A percentile compares a stretch with the other conserved stretches of the same genome.
These are phyloP conservation scores for Lactarius hatsudake DNA, from an alignment of 768 basidiomycete genomes.

Conservation along the genomic window DNA sequence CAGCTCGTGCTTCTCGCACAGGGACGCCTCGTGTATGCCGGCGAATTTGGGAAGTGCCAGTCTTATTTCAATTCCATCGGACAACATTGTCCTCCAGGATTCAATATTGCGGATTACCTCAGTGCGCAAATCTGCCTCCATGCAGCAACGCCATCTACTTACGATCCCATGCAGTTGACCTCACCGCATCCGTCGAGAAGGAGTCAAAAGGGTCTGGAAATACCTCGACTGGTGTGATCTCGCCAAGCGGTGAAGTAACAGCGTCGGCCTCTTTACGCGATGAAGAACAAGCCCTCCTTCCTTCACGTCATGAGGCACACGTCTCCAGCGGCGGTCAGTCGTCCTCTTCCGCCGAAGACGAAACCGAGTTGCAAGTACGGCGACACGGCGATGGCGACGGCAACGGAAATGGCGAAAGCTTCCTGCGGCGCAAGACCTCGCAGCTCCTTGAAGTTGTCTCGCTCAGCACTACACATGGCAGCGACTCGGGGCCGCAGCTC, in stretches of 20 bases:
- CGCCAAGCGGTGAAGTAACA: conserved; percentile 36
- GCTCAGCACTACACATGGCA: conserved; percentile 33
- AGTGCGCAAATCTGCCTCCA: conserved; percentile 49
- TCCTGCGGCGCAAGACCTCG: conserved; percentile 69
- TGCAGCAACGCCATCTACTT: not conserved
- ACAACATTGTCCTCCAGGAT: conserved; percentile 84
- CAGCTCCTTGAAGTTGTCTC: conserved; percentile 62
- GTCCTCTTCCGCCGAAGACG: conserved; percentile 40
- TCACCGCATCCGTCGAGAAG: conserved; percentile 44
- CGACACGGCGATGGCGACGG: conserved; percentile 44
- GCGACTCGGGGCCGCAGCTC: conserved; percentile 36
- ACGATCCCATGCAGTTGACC: conserved; percentile 39
- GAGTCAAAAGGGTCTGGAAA: conserved; percentile 37
- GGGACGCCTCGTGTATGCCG: conserved; percentile 84
- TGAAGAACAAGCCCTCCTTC: conserved; percentile 62
- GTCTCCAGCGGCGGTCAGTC: conserved; percentile 29
- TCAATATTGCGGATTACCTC: conserved; percentile 95
- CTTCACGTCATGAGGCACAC: not conserved
- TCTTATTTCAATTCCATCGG: conserved; percentile 79
- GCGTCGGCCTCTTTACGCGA: conserved; percentile 47
- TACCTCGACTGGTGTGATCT: conserved; percentile 31
- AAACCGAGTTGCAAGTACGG: conserved; percentile 52
- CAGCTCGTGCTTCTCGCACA: conserved; percentile 81
- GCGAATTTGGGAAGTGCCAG: conserved; percentile 70
- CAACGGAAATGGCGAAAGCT: conserved; percentile 38